Evolutionary conservation across 208 protist genomes (phyloP), one percentile per base, ranked within the genome.

Genomic region (Acanthamoeba royreba): DNA sequence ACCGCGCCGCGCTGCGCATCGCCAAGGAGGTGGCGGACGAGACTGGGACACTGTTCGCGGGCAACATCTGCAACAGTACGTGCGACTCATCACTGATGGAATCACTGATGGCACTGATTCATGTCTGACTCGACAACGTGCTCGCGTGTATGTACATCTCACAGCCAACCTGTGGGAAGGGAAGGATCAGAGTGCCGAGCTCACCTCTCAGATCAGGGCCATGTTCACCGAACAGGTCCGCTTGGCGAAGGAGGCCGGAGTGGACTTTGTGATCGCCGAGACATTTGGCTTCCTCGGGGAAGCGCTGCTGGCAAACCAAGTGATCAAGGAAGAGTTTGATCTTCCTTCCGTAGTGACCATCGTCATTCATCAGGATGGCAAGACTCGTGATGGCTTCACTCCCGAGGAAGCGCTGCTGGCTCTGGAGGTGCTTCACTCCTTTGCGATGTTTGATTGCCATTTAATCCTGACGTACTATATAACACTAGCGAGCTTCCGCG

Each of bases 231-330:
- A 92, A 40, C 87, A 92, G 46, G 2, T 92, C 38, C 33, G 52
- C 35, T 92, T 49, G 87, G 87, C 87, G 31, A 92, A 92, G 46
- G 25, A 77, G 46, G 55, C 87, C 40, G 87, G 42, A 11, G 87
- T 92, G 13, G 87, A 92, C 87, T 92, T 55, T 35, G 31, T 92
- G 11, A 77, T 92, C n/a, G 87, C 43, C 38, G 87, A 92, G 11
- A 92, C 87, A n/a, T 92, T 92, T 77, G 87, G 46, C 38, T 92
- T 92, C 46, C 31, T 79, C n/a, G 87, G 58, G 25, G 87, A 92
- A 43, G 87, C 87, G 40, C 35, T 79, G 33, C 46, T 92, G 58
- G 87, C 87, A 38, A 49, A 55, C 52, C 0, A 42, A 40, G 55
- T 92, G 0, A 92, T 92, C 52, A 92, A 92, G 58, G 52, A 66